phyloP scores from a whole-genome alignment of 331 rosid species.

The Erythrophleum ivorense region DNA sequence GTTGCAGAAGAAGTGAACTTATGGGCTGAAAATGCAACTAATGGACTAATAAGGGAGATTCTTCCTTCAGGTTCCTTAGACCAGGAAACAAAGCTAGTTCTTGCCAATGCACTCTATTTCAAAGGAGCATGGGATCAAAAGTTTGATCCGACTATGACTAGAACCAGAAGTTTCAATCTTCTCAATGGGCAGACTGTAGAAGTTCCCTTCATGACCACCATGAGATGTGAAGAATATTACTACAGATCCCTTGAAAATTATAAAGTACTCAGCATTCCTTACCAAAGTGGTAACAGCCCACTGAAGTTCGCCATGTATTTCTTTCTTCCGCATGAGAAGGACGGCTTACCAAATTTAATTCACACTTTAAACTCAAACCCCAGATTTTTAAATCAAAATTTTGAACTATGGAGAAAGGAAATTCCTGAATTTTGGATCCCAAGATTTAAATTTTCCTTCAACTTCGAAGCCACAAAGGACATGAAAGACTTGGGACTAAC shows the following conservation, averaged over 20 bases:
- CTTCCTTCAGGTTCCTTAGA: background rate
- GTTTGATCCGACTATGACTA: conserved; percentile 25
- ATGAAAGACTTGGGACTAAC: conserved; percentile 6
- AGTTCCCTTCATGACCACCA: background rate
- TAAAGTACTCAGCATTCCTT: background rate
- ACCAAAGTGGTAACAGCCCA: background rate
- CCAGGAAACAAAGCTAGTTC: background rate
- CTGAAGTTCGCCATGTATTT: background rate
- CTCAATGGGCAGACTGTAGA: conserved; percentile 9
- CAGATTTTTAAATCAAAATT: background rate
- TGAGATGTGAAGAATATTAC: background rate
- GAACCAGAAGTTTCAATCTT: conserved; percentile 22
- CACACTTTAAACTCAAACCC: background rate
- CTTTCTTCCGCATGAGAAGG: conserved; percentile 30
- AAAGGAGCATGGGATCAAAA: conserved; percentile 36
- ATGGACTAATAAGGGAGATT: conserved; percentile 26
- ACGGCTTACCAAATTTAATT: conserved; percentile 22
- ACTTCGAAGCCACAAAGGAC: background rate
- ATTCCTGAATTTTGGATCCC: conserved; percentile 10
- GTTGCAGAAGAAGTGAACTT: conserved; percentile 5
- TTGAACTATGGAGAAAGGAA: background rate
- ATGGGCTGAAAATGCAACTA: conserved; percentile 36
- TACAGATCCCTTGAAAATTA: background rate
- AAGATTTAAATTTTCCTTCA: conserved; percentile 21
- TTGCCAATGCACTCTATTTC: conserved; percentile 44